Evolutionary conservation across 106 monocot species (phyloP).

Genomic region (Apostasia ramifera): DNA sequence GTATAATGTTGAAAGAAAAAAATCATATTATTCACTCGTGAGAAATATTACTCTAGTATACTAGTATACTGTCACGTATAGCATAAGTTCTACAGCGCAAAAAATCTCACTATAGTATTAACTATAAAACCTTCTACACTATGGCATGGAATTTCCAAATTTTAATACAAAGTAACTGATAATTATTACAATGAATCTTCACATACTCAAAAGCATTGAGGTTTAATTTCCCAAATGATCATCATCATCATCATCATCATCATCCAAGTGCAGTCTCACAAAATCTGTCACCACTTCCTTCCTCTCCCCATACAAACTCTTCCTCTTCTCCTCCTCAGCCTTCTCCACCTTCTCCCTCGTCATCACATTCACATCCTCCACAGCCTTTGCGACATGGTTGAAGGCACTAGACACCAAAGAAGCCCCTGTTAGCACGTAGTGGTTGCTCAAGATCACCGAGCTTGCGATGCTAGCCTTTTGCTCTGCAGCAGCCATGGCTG

Average conservation of each 20-base stretch:
- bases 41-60: too few species aligned
- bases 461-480: slow-evolving; percentile 56
- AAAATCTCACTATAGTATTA: too few species aligned
- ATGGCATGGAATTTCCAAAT: too few species aligned
- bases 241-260: not conserved
- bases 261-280: slow-evolving; percentile 45
- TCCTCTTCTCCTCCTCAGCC: slow-evolving; percentile 63
- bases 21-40: too few species aligned
- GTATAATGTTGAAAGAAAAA: too few species aligned
- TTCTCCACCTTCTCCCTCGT: slow-evolving; percentile 71
- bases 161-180: too few species aligned
- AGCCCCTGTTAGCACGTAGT: slow-evolving; percentile 51
- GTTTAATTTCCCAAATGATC: slow-evolving; percentile 11
- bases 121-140: too few species aligned
- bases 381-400: slow-evolving; percentile 47
- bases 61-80: too few species aligned
- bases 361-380: slow-evolving; percentile 52
- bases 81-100: too few species aligned
- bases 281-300: slow-evolving; percentile 41
- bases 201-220: too few species aligned
- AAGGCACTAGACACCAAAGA: slow-evolving; percentile 67
- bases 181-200: too few species aligned
- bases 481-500: slow-evolving; percentile 60
- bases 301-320: slow-evolving; percentile 34
- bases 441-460: slow-evolving; percentile 55